These are phyloP conservation scores for Salix caprea DNA, from an alignment of 345 rosid genomes.

Conservation along the genomic window DNA sequence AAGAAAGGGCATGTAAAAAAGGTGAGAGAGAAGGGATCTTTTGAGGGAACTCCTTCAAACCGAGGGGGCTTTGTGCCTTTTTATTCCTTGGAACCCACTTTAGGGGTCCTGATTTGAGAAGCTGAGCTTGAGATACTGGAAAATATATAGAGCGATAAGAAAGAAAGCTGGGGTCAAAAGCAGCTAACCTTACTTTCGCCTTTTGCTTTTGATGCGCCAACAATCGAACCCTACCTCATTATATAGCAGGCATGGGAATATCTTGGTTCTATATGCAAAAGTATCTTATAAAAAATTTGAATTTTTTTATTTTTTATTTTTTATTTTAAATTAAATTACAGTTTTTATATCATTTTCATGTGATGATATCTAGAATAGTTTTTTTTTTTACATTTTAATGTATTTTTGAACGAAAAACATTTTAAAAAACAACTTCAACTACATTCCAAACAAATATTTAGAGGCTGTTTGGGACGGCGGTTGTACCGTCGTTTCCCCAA, in stretches of 20 bases:
- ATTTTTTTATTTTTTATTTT: too few species aligned
- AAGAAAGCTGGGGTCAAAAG: slow-evolving; percentile 1
- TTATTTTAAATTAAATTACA: too few species aligned
- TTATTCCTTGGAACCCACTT: neutral
- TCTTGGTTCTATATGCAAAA: too few species aligned
- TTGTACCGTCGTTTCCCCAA: too few species aligned
- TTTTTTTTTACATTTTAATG: too few species aligned
- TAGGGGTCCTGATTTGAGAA: neutral
- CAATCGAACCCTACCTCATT: slow-evolving; percentile 4
- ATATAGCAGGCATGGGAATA: neutral
- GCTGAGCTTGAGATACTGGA: neutral
- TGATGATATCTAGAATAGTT: too few species aligned
- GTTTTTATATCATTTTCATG: too few species aligned
- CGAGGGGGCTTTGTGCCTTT: slow-evolving; percentile 14
- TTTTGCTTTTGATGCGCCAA: slow-evolving; percentile 2
- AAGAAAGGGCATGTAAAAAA: neutral
- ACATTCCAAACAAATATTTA: too few species aligned
- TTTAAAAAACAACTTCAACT: too few species aligned
- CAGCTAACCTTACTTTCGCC: neutral
- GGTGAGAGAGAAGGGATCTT: neutral
- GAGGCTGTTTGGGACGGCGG: too few species aligned
- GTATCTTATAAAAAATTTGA: too few species aligned
- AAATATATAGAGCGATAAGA: neutral
- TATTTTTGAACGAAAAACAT: too few species aligned
- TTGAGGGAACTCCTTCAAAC: slow-evolving; percentile 18